These are phyloP conservation scores for Patellifolia procumbens DNA, from an alignment of 179 eudicot species.

Conservation along the genomic window DNA sequence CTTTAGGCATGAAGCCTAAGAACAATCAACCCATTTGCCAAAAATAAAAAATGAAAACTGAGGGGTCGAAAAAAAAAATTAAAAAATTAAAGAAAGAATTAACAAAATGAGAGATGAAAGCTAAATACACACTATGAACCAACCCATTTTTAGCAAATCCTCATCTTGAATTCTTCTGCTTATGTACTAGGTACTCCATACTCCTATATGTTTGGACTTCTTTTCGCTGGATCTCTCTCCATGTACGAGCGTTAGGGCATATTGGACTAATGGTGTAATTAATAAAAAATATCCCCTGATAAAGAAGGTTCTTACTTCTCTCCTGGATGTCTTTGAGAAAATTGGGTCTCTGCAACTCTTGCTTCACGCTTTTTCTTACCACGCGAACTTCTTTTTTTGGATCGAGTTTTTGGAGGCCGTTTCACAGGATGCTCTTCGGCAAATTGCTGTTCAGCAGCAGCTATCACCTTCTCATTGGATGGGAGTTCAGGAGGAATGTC, in stretches of 20 bases:
- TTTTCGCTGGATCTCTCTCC: slow-evolving; percentile 16
- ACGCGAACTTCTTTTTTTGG: slow-evolving; percentile 38
- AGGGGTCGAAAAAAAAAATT: neutral
- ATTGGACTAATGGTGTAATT: slow-evolving; percentile 11
- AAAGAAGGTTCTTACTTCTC: slow-evolving; percentile 26
- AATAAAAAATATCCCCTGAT: neutral
- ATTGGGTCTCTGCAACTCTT: slow-evolving; percentile 32
- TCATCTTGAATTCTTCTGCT: slow-evolving; percentile 25
- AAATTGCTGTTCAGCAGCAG: slow-evolving; percentile 26
- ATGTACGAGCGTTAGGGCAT: slow-evolving; percentile 19
- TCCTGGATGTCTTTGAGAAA: slow-evolving; percentile 28
- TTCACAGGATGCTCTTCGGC: slow-evolving; percentile 35
- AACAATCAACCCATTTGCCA: slow-evolving; percentile 20
- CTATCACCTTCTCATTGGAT: slow-evolving; percentile 29
- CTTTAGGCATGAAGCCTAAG: slow-evolving; percentile 18
- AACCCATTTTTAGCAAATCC: slow-evolving; percentile 23
- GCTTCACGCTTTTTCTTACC: slow-evolving; percentile 46
- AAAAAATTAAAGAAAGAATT: slow-evolving; percentile 20
- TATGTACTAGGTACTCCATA: slow-evolving; percentile 21
- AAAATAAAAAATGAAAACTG: neutral
- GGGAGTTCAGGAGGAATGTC: slow-evolving; percentile 79
- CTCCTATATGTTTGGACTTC: slow-evolving; percentile 20
- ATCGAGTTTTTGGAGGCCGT: slow-evolving; percentile 40
- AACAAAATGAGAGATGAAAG: slow-evolving; percentile 30
- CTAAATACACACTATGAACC: slow-evolving; percentile 41